Base-by-base conservation (phyloP, 208 protist species). In the Leishmania martiniquensis region DNA sequence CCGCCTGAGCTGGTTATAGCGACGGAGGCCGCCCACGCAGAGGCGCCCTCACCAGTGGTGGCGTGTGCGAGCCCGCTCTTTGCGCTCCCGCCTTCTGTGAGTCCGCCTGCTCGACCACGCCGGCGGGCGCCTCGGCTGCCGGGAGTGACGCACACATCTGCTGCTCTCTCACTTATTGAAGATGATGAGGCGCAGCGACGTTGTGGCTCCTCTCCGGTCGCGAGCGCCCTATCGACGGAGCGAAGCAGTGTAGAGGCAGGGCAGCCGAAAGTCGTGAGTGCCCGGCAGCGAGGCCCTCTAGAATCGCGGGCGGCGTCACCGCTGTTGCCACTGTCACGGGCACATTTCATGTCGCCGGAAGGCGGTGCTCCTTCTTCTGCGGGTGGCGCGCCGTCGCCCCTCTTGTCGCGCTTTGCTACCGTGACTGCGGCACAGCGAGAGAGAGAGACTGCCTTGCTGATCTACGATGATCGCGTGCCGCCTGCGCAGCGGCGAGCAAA, bases 391-490 rank as follows among this genome's bases (percentile, higher is more conserved):
- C 3, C 68, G 47, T 29, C 44, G n/a, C 17, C 59, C 5, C 65
- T 72, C 29, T 17, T 57, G 49, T 44, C 72, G 9, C 62, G 72
- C 5, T 54, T 66, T 49, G 72, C 78, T 1, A 47, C 67, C 3
- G 34, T 47, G 17, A 69, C 78, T 4, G 72, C 74, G 15, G 45
- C 51, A 15, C 79, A 76, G 59, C 74, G 79, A 34, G 47, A 83
- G 54, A 49, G 68, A 32, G 79, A 83, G 74, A 74, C 79, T 0
- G 67, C 67, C 4, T 51, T 83, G 20, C 51, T 79, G 12, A 76
- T 83, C 37, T 78, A 83, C 55, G 79, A 83, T 54, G 79, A 83
- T 65, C 74, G 79, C 34, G 79, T 83, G 47, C 79, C 79, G 5
- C 79, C 79, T 42, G 67, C 42, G 20, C 15, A 55, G 69, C 55